Percentiles rank a stretch among this genome's conserved stretches.
Conservation (phyloP, 768 basidiomycete genomes). For the Russula dissimulans region DNA sequence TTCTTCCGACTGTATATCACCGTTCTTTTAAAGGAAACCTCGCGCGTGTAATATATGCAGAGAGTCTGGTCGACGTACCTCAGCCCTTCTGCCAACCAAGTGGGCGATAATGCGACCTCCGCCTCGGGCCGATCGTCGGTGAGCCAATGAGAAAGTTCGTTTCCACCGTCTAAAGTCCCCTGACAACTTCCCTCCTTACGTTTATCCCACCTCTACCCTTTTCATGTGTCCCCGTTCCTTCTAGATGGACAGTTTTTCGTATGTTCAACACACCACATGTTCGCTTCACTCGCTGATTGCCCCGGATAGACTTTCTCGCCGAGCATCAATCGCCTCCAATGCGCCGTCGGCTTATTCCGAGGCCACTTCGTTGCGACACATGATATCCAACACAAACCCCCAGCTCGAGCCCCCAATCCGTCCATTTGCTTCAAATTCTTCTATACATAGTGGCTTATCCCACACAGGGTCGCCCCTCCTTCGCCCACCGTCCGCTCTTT, state of each 20-base stretch:
- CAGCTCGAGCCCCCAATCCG: slow-evolving; percentile 33
- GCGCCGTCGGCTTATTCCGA: slow-evolving; percentile 37
- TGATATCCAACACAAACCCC: slow-evolving; percentile 31
- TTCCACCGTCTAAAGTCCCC: neutral
- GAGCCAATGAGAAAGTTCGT: neutral
- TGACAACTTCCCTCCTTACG: neutral
- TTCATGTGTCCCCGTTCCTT: neutral
- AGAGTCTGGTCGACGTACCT: slow-evolving; percentile 48
- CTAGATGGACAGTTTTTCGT: slow-evolving; percentile 17
- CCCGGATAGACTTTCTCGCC: slow-evolving; percentile 4
- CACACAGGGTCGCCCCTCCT: slow-evolving; percentile 23
- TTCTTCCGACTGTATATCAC: neutral
- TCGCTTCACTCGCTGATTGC: neutral
- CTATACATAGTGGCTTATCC: slow-evolving; percentile 22
- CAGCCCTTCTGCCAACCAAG: slow-evolving; percentile 22
- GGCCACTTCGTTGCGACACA: slow-evolving; percentile 40
- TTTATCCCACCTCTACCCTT: neutral
- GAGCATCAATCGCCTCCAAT: slow-evolving; percentile 30
- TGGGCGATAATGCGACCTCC: neutral
- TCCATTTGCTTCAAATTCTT: slow-evolving; percentile 30
- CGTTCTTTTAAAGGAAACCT: neutral
- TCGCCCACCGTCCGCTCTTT: slow-evolving; percentile 22
- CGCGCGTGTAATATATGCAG: slow-evolving; percentile 29
- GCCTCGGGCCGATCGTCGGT: slow-evolving; percentile 9
- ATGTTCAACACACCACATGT: neutral